Evolutionary conservation across 257 asterid species (phyloP).

Genomic region (Orobanche coerulescens): DNA sequence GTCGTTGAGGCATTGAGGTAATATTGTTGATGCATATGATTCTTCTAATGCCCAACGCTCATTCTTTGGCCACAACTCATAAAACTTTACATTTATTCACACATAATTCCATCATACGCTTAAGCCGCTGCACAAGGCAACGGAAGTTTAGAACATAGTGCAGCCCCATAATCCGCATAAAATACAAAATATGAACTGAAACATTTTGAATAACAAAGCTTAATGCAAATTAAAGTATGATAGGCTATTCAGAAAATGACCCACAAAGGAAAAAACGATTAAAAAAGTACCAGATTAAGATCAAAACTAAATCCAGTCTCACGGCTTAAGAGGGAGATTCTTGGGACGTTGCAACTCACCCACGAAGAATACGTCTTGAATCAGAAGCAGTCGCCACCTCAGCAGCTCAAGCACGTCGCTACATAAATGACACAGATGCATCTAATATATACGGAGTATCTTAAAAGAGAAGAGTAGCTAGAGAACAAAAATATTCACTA

Average conservation of each 20-base stretch:
- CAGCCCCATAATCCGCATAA: neutral
- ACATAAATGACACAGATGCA: conserved; percentile 25
- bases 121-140: too few relatives aligned
- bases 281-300: too few relatives aligned
- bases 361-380: too few relatives aligned
- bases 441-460: neutral
- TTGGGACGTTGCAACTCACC: too few relatives aligned
- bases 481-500: conserved; percentile 28
- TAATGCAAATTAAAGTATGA: conserved; percentile 5
- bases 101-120: too few relatives aligned
- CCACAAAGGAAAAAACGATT: neutral
- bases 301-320: too few relatives aligned
- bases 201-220: conserved; percentile 19
- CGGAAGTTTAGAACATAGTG: too few relatives aligned
- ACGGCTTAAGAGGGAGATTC: too few relatives aligned
- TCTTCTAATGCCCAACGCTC: neutral
- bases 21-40: neutral
- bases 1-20: too few relatives aligned
- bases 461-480: conserved; percentile 31
- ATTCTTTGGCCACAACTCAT: neutral
- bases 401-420: conserved; percentile 44
- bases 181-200: neutral
- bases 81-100: too few relatives aligned
- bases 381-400: too few relatives aligned
- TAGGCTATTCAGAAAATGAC: conserved; percentile 13